Percentiles rank a stretch among this genome's conserved stretches.
phyloP scores from a whole-genome alignment of 768 basidiomycete genomes.

The Mrakia blollopis region DNA sequence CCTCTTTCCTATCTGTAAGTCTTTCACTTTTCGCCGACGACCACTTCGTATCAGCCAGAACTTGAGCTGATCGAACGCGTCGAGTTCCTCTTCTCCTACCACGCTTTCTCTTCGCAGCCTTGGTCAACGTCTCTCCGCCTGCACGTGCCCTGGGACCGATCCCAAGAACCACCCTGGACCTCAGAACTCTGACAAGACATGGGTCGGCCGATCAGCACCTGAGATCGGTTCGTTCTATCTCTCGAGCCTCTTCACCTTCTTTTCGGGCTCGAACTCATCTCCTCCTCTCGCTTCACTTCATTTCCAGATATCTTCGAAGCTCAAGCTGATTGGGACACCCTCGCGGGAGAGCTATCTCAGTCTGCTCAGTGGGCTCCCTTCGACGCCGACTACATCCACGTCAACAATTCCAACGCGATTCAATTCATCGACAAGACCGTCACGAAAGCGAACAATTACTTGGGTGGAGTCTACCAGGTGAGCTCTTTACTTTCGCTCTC shows the following conservation, averaged over 20 bases:
- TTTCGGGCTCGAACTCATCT: neutral
- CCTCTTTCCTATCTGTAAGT: neutral
- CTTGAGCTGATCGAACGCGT: neutral
- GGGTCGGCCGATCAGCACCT: constrained; percentile 66
- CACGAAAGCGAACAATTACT: neutral
- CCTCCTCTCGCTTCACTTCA: neutral
- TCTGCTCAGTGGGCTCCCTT: constrained; percentile 19
- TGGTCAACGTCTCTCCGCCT: constrained; percentile 54
- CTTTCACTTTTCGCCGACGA: too few relatives aligned
- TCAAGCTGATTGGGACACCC: constrained; percentile 45
- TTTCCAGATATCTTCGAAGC: constrained; percentile 81
- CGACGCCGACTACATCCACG: neutral
- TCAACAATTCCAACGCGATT: neutral
- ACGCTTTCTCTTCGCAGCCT: constrained; percentile 33
- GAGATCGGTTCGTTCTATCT: constrained; percentile 47
- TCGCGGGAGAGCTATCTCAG: neutral
- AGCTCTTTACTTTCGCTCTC: neutral
- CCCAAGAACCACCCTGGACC: constrained; percentile 49
- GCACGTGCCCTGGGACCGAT: constrained; percentile 66
- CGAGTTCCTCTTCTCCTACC: neutral
- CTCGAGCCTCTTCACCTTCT: neutral
- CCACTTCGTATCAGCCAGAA: too few relatives aligned
- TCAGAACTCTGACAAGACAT: constrained; percentile 43
- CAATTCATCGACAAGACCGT: neutral
- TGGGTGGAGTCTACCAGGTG: neutral